Base-by-base conservation (phyloP, 129 eudicot species). In the Pittosporum tobira region DNA sequence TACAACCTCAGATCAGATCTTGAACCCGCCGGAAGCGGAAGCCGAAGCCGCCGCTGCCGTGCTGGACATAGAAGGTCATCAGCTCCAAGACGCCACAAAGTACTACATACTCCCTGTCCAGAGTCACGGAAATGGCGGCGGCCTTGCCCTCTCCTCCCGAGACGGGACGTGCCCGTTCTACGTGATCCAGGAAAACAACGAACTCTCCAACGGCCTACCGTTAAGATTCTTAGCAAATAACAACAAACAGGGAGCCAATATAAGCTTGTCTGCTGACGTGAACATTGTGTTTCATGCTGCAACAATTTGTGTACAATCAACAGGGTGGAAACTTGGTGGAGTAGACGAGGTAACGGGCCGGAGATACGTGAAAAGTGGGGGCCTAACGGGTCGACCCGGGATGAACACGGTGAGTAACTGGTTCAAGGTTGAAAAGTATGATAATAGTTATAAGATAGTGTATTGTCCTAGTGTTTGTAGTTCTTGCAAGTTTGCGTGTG, bases 391-490 rank as follows among this genome's bases (percentile, higher is more conserved):
- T 37, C 73, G 73, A 46, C 86, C 96, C 1, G 85, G 88, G 65
- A 56, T 56, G 54, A 64, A 63, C 3, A 81, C 94, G 21, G 73
- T 88, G 59, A 67, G 54, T 70, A 84, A 78, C 26, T 84, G 94
- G 96, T 88, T 88, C 46, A 84, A 73, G 79, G 77, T 84, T 1
- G 94, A 84, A 38, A 84, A 63, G 54, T 19, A 13, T 51, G 79
- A 69, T 61, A 64, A 38, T 64, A 75, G 75, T 45, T 80, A 88
- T 63, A 88, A 74, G 74, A 37, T 88, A 24, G 87, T 88, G 73
- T 88, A 58, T 55, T 88, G 89, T 73, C 94, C 94, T 1, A 73
- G 76, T 73, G 94, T 81, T 43, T 84, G 94, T 48, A 60, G 74
- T 19, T 60, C 51, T 24, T 88, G 94, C 59, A 79, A 67, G 74